These are phyloP conservation scores for Ascocoryne sarcoides DNA, from an alignment of 2,329 filamentous ascomycete species.

Conservation along the genomic window DNA sequence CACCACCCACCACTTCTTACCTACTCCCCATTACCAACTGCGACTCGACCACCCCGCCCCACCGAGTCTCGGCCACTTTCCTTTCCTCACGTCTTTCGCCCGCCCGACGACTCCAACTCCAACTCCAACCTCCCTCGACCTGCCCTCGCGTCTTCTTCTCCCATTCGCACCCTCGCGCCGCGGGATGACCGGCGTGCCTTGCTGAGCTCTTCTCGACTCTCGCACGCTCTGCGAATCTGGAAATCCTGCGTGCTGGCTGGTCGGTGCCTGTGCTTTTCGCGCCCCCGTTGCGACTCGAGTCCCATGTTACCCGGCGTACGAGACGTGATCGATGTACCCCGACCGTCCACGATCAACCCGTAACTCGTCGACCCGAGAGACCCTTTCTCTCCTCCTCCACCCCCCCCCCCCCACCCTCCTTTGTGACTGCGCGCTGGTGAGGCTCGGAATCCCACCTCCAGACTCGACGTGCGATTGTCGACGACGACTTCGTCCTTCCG, in stretches of 20 bases:
- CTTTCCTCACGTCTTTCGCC: background rate
- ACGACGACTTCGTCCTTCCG: background rate
- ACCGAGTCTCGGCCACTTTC: background rate
- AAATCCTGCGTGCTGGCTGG: too few relatives aligned
- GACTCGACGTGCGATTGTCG: background rate
- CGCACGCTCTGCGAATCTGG: too few relatives aligned
- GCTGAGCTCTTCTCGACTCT: too few relatives aligned
- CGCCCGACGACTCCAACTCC: background rate
- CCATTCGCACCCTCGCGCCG: background rate
- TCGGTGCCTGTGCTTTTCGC: too few relatives aligned
- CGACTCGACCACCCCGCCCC: background rate
- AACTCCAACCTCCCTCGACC: background rate
- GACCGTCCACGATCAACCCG: background rate
- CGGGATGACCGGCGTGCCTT: too few relatives aligned
- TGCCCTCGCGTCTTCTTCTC: background rate
- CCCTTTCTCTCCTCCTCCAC: background rate
- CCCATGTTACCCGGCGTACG: constrained; percentile 6
- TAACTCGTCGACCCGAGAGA: background rate
- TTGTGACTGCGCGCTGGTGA: background rate
- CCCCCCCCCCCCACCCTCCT: background rate
- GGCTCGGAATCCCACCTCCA: background rate
- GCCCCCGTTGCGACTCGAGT: constrained; percentile 6
- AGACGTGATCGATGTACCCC: background rate
- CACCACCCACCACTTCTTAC: too few relatives aligned
- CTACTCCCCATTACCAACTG: too few relatives aligned